phyloP scores from a whole-genome alignment of 2,329 filamentous ascomycete species.

The Thyridium curvatum region DNA sequence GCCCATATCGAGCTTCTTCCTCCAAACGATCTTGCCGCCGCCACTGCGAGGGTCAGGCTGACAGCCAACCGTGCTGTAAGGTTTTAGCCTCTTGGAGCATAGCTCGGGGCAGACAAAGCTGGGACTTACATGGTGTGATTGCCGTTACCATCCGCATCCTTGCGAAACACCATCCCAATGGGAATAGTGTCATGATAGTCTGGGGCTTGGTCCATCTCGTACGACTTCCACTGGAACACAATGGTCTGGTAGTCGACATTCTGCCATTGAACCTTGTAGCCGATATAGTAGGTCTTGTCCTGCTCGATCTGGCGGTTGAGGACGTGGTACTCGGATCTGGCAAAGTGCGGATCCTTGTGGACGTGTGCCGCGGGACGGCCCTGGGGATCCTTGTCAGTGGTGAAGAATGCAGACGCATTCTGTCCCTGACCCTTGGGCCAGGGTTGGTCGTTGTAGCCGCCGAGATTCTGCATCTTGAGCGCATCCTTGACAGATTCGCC shows the following conservation, averaged over 20 bases:
- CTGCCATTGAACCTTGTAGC: neutral
- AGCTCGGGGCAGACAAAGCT: neutral
- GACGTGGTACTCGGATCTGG: neutral
- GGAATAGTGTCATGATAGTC: neutral
- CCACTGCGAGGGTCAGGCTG: neutral
- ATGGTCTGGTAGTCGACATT: neutral
- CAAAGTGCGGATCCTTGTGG: neutral
- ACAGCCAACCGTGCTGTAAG: too few species aligned
- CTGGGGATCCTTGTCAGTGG: neutral
- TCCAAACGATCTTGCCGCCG: neutral
- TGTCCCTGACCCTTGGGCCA: neutral
- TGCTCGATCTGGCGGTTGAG: neutral
- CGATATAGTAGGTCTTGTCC: neutral
- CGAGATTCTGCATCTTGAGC: neutral
- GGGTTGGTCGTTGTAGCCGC: neutral
- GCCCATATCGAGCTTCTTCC: neutral
- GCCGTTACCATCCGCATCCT: neutral
- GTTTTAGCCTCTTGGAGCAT: neutral
- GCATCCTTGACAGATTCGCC: neutral
- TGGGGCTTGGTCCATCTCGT: neutral
- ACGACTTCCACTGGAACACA: neutral
- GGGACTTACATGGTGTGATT: neutral
- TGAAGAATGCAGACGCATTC: neutral
- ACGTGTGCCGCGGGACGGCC: neutral
- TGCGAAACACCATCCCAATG: neutral